Evolutionary conservation across 2,329 filamentous ascomycete species (phyloP).

Genomic region (Orbilia oligospora): DNA sequence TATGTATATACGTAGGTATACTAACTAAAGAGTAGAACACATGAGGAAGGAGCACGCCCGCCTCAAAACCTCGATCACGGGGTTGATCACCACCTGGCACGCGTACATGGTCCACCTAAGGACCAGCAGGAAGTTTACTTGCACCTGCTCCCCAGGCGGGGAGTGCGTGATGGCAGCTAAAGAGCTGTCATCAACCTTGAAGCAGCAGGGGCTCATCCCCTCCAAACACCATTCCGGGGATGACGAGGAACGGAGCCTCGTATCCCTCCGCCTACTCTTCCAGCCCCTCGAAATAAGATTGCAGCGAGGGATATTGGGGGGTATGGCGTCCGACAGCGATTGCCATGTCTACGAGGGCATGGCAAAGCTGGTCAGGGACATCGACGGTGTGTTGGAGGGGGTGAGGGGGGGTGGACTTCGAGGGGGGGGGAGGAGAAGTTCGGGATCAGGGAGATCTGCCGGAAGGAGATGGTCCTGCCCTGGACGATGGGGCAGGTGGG

Average conservation of each 20-base stretch:
- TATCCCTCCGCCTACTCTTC: conserved; percentile 25
- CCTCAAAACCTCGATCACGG: not conserved
- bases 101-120: conserved; percentile 26
- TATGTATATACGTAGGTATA: conserved; percentile 1
- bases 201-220: not conserved
- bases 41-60: conserved; percentile 37
- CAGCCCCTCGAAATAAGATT: conserved; percentile 24
- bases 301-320: not conserved
- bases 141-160: conserved; percentile 44
- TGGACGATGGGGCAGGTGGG: conserved; percentile 28
- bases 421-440: conserved; percentile 27
- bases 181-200: not conserved
- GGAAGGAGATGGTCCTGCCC: conserved; percentile 17
- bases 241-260: conserved; percentile 21
- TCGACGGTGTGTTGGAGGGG: conserved; percentile 20
- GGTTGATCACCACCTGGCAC: conserved; percentile 27
- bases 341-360: conserved; percentile 48
- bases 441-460: conserved; percentile 7
- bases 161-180: conserved; percentile 28
- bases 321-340: not conserved
- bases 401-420: conserved; percentile 25
- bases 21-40: not conserved
- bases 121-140: conserved; percentile 13
- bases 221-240: not conserved
- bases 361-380: conserved; percentile 21